Base-by-base conservation (phyloP, 306 rosid genomes). In the Inga laurina region DNA sequence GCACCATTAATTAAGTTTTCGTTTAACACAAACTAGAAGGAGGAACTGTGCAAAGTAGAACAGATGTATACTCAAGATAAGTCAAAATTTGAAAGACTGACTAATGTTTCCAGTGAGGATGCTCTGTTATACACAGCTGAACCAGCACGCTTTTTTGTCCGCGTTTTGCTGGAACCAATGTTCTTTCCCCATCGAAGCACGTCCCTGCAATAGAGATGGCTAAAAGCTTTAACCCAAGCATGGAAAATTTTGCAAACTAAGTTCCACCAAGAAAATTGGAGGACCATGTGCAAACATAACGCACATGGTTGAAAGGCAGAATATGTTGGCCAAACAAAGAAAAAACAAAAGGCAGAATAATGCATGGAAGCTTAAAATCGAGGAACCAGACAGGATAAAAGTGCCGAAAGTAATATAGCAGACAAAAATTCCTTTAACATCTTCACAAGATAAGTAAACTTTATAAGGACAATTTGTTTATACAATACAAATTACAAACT, bases 121-220 rank as follows among this genome's bases (percentile, higher is more conserved):
- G 99, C 99, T 84, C 99, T 88, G 75, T 84, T 93, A 86, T 93
- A 95, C 77, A 91, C 92, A 49, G 96, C 98, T 51, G 93, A 62
- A 57, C 99, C 98, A 81, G 98, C 98, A 54, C 99, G 97, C 80
- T 77, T 93, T 77, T 86, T 95, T 7, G 98, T 93, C 77, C 97
- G 87, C 13, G 93, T 89, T 81, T 89, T 91, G n/a, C 90, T 77
- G 69, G 95, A 89, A 78, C 81, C 80, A 1, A 88, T 84, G 72
- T 91, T 91, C 88, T 95, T 92, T 87, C 99, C 99, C 99, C 99
- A 95, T 82, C 96, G 91, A 87, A 95, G 96, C 81, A 95, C 91
- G 45, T 91, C 90, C 89, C 99, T 93, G 91, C 77, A 86, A 79
- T 32, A 81, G 85, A 68, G 77, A 82, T 61, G 22, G 79, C 64